These are phyloP conservation scores for Tagetes patula DNA, from an alignment of 129 eudicot genomes.

Conservation along the genomic window DNA sequence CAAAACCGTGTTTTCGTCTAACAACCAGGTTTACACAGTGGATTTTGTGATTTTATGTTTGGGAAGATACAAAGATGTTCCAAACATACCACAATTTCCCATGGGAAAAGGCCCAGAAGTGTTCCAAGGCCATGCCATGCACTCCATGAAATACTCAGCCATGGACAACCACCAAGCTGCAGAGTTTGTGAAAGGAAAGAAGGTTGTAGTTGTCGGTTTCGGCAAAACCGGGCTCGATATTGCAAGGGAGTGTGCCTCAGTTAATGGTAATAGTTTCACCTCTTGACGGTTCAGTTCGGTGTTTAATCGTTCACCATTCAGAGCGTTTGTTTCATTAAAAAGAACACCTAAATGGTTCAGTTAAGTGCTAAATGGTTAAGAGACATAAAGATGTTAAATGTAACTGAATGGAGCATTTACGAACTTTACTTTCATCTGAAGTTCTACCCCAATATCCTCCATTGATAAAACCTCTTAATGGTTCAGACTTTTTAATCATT, in stretches of 20 bases:
- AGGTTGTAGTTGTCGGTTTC: slow-evolving; percentile 48
- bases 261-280: no score
- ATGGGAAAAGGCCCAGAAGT: slow-evolving; percentile 43
- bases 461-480: no score
- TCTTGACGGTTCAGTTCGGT: no score
- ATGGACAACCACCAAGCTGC: slow-evolving; percentile 37
- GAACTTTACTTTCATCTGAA: no score
- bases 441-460: no score
- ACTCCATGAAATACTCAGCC: slow-evolving; percentile 49
- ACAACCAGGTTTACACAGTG: slow-evolving; percentile 37
- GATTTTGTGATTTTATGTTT: slow-evolving; percentile 56
- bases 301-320: no score
- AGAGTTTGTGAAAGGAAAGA: slow-evolving; percentile 42
- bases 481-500: no score
- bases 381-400: no score
- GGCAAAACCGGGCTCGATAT: slow-evolving; percentile 54
- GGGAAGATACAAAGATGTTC: slow-evolving; percentile 60
- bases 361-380: no score
- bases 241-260: slow-evolving; percentile 45
- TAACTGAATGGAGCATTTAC: no score
- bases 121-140: slow-evolving; percentile 49
- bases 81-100: slow-evolving; percentile 54
- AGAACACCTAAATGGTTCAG: no score
- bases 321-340: no score
- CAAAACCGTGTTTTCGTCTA: not conserved